phyloP scores from a whole-genome alignment of 108 stramenopile genomes.

The Chaetoceros tenuissimus region DNA sequence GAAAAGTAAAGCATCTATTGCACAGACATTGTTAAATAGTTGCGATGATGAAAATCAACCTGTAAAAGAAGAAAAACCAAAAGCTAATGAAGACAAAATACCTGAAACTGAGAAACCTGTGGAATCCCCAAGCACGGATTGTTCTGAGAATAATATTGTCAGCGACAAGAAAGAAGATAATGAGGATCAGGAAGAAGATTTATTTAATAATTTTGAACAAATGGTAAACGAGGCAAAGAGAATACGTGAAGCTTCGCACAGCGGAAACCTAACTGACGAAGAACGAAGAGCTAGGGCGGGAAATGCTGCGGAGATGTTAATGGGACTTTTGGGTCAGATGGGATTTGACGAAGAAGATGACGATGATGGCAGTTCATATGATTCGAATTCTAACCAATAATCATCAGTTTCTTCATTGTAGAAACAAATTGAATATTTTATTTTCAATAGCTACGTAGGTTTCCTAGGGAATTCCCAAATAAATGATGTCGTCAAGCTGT shows the following conservation, averaged over 20 bases:
- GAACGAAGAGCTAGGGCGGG: constrained; percentile 65
- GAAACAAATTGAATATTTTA: no score
- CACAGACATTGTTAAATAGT: not conserved
- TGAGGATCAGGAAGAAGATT: constrained; percentile 17
- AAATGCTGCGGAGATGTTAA: constrained; percentile 66
- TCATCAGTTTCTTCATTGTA: no score
- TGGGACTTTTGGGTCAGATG: constrained; percentile 61
- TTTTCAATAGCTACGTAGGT: no score
- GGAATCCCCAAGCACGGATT: no score
- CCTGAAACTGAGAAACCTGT: not conserved
- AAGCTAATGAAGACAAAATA: not conserved
- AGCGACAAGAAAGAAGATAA: constrained; percentile 8
- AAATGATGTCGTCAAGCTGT: no score
- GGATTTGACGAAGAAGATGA: constrained; percentile 64
- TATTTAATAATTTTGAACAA: constrained; percentile 56
- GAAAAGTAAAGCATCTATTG: not conserved
- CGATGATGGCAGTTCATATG: not conserved
- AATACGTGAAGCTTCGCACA: constrained; percentile 58
- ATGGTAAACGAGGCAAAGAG: constrained; percentile 47
- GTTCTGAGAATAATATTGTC: no score
- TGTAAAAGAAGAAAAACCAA: not conserved
- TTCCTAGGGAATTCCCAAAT: no score
- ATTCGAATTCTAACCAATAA: no score
- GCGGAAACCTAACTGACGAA: constrained; percentile 52
- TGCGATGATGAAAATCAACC: not conserved